Evolutionary conservation across 768 basidiomycete species (phyloP), one percentile per base, ranked within the genome.

Genomic region (Trichaptum fuscoviolaceum): DNA sequence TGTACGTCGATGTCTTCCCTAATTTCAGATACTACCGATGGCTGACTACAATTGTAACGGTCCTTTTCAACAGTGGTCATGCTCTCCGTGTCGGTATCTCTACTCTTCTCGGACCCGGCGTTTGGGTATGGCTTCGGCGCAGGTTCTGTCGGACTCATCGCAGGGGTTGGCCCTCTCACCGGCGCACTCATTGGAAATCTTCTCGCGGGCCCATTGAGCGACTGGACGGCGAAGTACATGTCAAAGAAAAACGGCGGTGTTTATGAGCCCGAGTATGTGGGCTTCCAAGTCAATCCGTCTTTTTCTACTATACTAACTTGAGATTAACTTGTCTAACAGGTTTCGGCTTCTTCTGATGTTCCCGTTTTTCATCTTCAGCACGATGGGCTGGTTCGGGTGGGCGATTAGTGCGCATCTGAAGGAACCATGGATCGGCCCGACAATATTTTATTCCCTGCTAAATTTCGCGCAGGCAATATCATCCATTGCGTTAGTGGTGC

Each of bases 91-190:
- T 64, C 65, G 10, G 62, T 67, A 24, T 70, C 69, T 4, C 63
- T 71, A 42, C 63, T 71, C 34, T 70, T 71, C 60, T 70, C 62
- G 9, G 62, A 58, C 23, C 68, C 71, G 3, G 60, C 65, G 12
- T 67, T 27, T 34, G 67, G 67, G 24, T 70, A 70, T 63, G 25
- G 59, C 58, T 70, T 71, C 64, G 35, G 26, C 35, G 66, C 71
- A 5, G 64, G 67, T 2, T 35, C 65, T 23, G 68, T 69, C 20
- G 71, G 71, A 6, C 67, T 69, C n/a, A 65, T 69, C 35, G 67
- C 68, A 17, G 68, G 67, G 8, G 67, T 71, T 57, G 69, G 71
- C 18, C 69, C 69, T 1, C 64, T 71, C 66, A 69, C 68, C 9
- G 66, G 66, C 0, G 64, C 67, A 18, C 58, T 3, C 58, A 34